Evolutionary conservation across 306 rosid species (phyloP).

Genomic region (Hylodesmum podocarpum): DNA sequence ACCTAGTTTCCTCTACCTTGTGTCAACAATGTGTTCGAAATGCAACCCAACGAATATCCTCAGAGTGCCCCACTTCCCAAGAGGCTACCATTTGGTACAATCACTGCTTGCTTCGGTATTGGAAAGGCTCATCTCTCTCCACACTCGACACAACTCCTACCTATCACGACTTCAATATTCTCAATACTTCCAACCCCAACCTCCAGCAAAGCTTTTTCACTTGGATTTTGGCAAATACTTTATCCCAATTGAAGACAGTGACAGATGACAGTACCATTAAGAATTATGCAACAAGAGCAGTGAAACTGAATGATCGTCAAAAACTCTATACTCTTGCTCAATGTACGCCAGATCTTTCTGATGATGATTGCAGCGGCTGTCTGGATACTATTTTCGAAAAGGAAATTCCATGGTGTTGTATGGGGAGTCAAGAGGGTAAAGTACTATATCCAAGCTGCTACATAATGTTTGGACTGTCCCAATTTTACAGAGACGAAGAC

Average conservation of each 20-base stretch:
- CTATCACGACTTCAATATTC: background rate
- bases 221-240: background rate
- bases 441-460: background rate
- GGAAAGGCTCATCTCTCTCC: no score
- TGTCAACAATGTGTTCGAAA: no score
- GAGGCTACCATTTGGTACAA: slow-evolving; percentile 21
- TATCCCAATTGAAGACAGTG: background rate
- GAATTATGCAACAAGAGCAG: no score
- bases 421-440: background rate
- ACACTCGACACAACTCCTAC: no score
- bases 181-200: background rate
- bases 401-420: slow-evolving; percentile 9
- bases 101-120: no score
- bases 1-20: no score
- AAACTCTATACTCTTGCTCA: no score
- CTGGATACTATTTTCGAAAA: background rate
- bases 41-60: no score
- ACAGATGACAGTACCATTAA: background rate
- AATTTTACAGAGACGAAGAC: no score
- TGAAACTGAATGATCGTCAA: no score
- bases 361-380: background rate
- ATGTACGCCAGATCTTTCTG: background rate
- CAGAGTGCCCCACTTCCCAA: no score
- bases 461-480: no score
- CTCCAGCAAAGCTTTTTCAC: background rate